Evolutionary conservation across 805 yeast species (phyloP).

Genomic region (Myxozyma nipponensis): DNA sequence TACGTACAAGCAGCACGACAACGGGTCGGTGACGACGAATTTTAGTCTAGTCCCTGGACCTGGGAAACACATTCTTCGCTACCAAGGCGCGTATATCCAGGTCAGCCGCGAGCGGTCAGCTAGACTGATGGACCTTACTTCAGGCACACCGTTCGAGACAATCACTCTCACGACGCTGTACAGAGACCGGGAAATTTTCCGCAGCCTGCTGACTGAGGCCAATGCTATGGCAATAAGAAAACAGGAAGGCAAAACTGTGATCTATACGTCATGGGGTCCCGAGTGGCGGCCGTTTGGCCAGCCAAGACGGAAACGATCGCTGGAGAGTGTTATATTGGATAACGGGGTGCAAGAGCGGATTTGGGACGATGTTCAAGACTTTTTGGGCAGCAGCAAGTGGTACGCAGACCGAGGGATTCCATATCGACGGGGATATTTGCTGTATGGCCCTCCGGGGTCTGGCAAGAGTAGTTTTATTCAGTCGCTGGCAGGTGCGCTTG

Average conservation of each 20-base stretch:
- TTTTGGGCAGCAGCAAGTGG: slow-evolving; percentile 79
- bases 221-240: slow-evolving; percentile 73
- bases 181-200: slow-evolving; percentile 68
- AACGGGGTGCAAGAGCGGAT: slow-evolving; percentile 64
- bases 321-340: slow-evolving; percentile 85
- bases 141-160: slow-evolving; percentile 93
- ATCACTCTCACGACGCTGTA: slow-evolving; percentile 89
- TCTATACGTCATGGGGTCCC: slow-evolving; percentile 94
- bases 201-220: slow-evolving; percentile 75
- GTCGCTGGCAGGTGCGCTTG: slow-evolving; percentile 93
- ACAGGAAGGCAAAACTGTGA: slow-evolving; percentile 89
- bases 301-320: slow-evolving; percentile 79
- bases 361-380: slow-evolving; percentile 71
- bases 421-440: slow-evolving; percentile 86
- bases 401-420: slow-evolving; percentile 96
- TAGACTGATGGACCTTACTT: slow-evolving; percentile 78
- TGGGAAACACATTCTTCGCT: slow-evolving; percentile 83
- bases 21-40: slow-evolving; percentile 82
- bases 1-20: slow-evolving; percentile 78
- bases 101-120: slow-evolving; percentile 90
- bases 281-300: slow-evolving; percentile 99
- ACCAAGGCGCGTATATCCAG: slow-evolving; percentile 81
- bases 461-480: slow-evolving; percentile 96
- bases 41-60: slow-evolving; percentile 96
- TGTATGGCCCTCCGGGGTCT: slow-evolving; percentile 97